Evolutionary conservation across 345 rosid species (phyloP), one percentile per base, ranked within the genome.

Genomic region (Rubroshorea leprosula): DNA sequence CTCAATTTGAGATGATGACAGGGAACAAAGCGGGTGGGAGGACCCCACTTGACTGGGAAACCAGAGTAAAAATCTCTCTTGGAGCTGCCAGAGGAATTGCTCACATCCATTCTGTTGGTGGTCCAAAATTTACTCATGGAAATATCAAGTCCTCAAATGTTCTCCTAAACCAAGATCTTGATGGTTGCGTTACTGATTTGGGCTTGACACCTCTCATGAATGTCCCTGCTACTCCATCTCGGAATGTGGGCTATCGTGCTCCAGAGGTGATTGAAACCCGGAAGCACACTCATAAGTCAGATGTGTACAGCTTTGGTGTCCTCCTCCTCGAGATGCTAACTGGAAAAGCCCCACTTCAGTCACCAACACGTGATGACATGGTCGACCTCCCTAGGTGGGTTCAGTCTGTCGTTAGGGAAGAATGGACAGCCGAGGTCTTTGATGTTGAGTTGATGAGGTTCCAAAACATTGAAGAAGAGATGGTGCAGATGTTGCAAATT

Each of bases 371-470:
- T 5, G 85, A 84, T 17, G 94, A 83, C 72, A 76, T 76, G 84
- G 83, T 74, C 29, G 96, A 87, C 64, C 94, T 87, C 5, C 98
- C 96, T 0, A 75, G 84, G 59, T 87, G 95, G 98, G 98, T 91
- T 4, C 94, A 85, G 61, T 87, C 94, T 1, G 91, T 90, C 15
- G 89, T 87, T 16, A 76, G 87, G 64, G 95, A 90, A 66, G 94
- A 81, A 58, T 80, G 91, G 94, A 87, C 94, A 31, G 87, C 96
- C 15, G 94, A 82, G 78, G 91, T 90, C 23, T 85, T 90, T 15
- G 97, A 90, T 58, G 83, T 76, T 15, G 94, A 80, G 80, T 70
- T 90, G 52, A 81, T 81, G 97, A 81, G 76, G 51, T 81, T 78
- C 68, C 89, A 80, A 20, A 83, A 83, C 66, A 80, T 81, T 44